Base-by-base conservation (phyloP, 2,329 filamentous ascomycete genomes). In the Ascochyta fabae region DNA sequence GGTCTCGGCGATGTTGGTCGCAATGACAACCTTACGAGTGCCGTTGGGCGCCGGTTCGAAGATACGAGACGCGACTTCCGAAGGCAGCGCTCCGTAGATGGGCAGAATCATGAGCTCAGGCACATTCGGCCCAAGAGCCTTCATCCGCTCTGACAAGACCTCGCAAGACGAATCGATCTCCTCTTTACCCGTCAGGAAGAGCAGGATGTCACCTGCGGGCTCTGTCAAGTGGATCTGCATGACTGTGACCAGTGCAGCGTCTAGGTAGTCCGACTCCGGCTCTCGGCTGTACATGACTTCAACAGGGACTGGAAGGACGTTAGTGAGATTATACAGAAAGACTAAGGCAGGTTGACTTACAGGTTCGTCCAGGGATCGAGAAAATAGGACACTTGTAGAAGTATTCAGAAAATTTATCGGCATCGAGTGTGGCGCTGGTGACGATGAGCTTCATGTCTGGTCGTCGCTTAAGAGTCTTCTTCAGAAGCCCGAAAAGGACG, bases 181-280 rank as follows among this genome's bases (percentile, higher is more conserved):
- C 76, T 99, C 95, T 71, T 97, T 93, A 6, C 95, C 95, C 0
- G 96, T 99, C 66, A 99, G 83, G 80, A 99, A 99, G 1, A 99
- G 82, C n/a, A 99, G 78, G 47, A 99, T 97, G 69, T 99, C 96
- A 62, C 95, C 95, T 16, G 88, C 84, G 6, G 93, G 92, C 69
- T 99, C 95, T 1, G 90, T 95, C 16, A 99, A 79, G 73, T 99
- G 95, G 50, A 99, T 98, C 71, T 98, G 92, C 94, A 99, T 97
- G 43, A 97, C 92, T 0, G 95, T 98, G 13, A 93, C 90, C n/a
- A 99, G 81, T 0, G 95, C 92, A 1, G 93, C 88, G 73, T 98
- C 95, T 13, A 99, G 81, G 67, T 99, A 99, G 72, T 99, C 96
- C 0, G 91, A 92, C 72, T 98, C 95, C 0, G 96, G 95, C 70